Base-by-base conservation (phyloP, 495 filamentous ascomycete species). In the Staphylotrichum longicolle region DNA sequence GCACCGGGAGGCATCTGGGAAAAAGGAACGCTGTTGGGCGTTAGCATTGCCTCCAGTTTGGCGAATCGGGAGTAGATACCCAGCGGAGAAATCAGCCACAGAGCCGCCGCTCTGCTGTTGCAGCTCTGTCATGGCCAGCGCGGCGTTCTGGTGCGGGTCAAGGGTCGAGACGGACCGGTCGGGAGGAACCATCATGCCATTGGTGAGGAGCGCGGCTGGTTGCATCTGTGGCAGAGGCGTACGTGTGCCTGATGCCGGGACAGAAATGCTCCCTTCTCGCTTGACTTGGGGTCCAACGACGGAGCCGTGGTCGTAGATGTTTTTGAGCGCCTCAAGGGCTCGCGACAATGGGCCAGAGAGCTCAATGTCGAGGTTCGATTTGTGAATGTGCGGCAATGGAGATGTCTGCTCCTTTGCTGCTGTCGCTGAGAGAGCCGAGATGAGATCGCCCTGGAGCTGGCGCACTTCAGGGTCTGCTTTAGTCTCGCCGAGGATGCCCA, bases 401-500 rank as follows among this genome's bases (percentile, higher is more conserved):
- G 78, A 80, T 34, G 73, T 75, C 49, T 76, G 70, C 10, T 84
- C 82, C 58, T 80, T 83, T 2, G 79, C 80, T 2, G 82, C 81
- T 0, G 80, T 82, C 3, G 80, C 80, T 5, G 81, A 83, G 40
- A 84, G 64, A 5, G 80, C 82, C n/a, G 77, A 73, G 15, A 84
- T 84, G 8, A 84, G 64, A 61, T 83, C 77, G 1, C 81, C 81
- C 49, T 84, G 82, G 3, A 84, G 71, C 63, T 83, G 77, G 45
- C 82, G 75, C 2, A 84, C 80, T 56, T 83, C 81, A 2, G 79
- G 80, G 54, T 84, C 79, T 11, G 75, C 70, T 55, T 84, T 82
- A 6, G 82, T 83, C 59, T 89, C 86, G 35, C 83, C 81, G 3
- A 88, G 65, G 40, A 89, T 85, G 1, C 85, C 86, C 3, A 89